Evolutionary conservation across 2,329 filamentous ascomycete genomes (phyloP).

Genomic region (Didymella lethalis): DNA sequence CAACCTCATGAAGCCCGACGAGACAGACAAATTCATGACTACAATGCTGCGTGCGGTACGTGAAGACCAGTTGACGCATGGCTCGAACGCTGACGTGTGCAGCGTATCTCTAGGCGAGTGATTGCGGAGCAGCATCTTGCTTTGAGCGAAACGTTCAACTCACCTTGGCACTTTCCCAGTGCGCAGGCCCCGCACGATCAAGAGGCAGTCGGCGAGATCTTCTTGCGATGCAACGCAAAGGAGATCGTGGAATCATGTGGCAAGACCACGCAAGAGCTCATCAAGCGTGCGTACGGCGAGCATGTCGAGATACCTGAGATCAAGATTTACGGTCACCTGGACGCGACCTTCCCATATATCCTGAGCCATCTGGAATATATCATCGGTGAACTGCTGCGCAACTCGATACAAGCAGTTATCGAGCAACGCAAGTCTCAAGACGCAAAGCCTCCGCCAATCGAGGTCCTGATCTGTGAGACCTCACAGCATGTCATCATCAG

Average conservation of each 20-base stretch:
- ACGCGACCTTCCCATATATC: conserved; percentile 95
- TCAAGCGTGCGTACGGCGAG: conserved; percentile 76
- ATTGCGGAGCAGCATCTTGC: conserved; percentile 98
- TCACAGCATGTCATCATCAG: conserved; percentile 95
- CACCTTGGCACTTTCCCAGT: conserved; percentile 86
- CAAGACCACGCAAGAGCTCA: conserved; percentile 75
- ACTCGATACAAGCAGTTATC: conserved; percentile 91
- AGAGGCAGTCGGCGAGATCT: conserved; percentile 95
- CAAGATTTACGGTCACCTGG: conserved; percentile 81
- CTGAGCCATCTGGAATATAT: conserved; percentile 97
- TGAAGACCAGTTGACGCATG: no score
- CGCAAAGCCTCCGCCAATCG: conserved; percentile 77
- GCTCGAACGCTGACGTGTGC: conserved; percentile 2
- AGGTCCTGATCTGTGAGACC: conserved; percentile 93
- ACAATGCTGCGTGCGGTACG: conserved; percentile 85
- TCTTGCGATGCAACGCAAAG: conserved; percentile 88
- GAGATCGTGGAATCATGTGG: conserved; percentile 89
- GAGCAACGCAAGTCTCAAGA: conserved; percentile 67
- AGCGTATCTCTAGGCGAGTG: conserved; percentile 93
- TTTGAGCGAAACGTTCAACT: conserved; percentile 91
- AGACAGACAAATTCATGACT: conserved; percentile 95
- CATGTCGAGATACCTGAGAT: conserved; percentile 79
- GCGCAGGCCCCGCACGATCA: conserved; percentile 69
- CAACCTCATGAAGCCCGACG: conserved; percentile 78
- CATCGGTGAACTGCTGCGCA: conserved; percentile 90